These are phyloP conservation scores for Melanogaster broomeanus DNA, from an alignment of 768 basidiomycete species.

Conservation along the genomic window DNA sequence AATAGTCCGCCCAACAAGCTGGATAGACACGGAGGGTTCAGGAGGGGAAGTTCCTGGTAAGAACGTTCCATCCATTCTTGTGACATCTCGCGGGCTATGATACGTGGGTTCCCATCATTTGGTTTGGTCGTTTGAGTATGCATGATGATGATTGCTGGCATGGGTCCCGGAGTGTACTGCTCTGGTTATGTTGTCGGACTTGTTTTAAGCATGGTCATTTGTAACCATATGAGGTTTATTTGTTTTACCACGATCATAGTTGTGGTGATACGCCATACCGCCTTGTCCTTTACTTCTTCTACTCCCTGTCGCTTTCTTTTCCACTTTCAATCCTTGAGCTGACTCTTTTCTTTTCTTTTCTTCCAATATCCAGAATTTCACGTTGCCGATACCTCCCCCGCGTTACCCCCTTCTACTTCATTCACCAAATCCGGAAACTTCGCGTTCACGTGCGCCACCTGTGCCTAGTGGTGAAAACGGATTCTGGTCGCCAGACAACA, in stretches of 20 bases:
- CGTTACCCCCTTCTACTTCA: slow-evolving; percentile 36
- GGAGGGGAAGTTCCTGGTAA: slow-evolving; percentile 20
- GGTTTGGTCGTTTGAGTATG: background rate
- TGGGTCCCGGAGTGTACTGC: background rate
- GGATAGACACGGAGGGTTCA: slow-evolving; percentile 19
- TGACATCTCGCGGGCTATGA: slow-evolving; percentile 6
- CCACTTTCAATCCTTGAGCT: slow-evolving; percentile 12
- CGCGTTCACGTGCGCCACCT: slow-evolving; percentile 43
- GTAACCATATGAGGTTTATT: slow-evolving; percentile 14
- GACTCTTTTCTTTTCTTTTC: slow-evolving; percentile 15
- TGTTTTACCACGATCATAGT: slow-evolving; percentile 24
- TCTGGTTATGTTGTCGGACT: background rate
- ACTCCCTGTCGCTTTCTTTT: slow-evolving; percentile 20
- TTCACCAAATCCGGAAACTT: slow-evolving; percentile 30
- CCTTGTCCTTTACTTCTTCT: slow-evolving; percentile 9
- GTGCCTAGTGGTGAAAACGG: slow-evolving; percentile 28
- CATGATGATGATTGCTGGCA: slow-evolving; percentile 8
- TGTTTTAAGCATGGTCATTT: no score
- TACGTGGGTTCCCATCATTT: slow-evolving; percentile 17
- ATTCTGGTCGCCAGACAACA: slow-evolving; percentile 24
- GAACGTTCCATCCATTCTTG: slow-evolving; percentile 10
- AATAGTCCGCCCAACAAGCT: slow-evolving; percentile 19
- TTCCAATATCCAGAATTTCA: slow-evolving; percentile 30
- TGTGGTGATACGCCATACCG: slow-evolving; percentile 12
- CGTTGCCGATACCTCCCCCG: slow-evolving; percentile 28